phyloP scores from a whole-genome alignment of 2,329 filamentous ascomycete species.

The Fusarium armeniacum region DNA sequence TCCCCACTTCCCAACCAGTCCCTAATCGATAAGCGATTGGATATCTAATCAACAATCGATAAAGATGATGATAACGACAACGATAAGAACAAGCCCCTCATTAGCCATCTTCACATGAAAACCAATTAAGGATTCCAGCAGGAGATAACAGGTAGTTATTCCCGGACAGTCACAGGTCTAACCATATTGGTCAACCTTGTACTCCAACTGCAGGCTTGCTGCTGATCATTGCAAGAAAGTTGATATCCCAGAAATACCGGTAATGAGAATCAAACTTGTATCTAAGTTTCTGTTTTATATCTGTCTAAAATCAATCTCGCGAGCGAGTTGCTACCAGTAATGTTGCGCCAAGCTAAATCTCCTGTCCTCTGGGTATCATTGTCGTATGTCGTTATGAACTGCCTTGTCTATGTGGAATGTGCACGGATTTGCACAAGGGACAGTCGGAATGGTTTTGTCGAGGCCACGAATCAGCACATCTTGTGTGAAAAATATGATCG shows the following conservation, averaged over 20 bases:
- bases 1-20: neutral
- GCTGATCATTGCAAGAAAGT: neutral
- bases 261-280: neutral
- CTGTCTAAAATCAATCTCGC: neutral
- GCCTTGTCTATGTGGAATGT: neutral
- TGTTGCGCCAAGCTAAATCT: neutral
- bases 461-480: slow-evolving; percentile 8
- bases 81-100: neutral
- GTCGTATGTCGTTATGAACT: neutral
- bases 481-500: slow-evolving; percentile 13
- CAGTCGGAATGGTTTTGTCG: neutral
- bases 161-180: neutral
- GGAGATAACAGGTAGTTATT: neutral
- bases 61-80: neutral
- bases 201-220: no score
- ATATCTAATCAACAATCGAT: neutral
- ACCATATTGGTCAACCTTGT: neutral
- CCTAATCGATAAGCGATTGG: neutral
- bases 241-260: neutral
- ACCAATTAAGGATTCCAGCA: neutral
- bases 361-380: neutral
- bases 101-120: neutral
- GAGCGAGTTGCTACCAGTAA: neutral
- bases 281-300: neutral
- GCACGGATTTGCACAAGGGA: slow-evolving; percentile 21